A percentile compares a stretch with the other conserved stretches of the same genome.
These are phyloP conservation scores for Adenanthera pavonina DNA, from an alignment of 306 rosid genomes.

Conservation along the genomic window DNA sequence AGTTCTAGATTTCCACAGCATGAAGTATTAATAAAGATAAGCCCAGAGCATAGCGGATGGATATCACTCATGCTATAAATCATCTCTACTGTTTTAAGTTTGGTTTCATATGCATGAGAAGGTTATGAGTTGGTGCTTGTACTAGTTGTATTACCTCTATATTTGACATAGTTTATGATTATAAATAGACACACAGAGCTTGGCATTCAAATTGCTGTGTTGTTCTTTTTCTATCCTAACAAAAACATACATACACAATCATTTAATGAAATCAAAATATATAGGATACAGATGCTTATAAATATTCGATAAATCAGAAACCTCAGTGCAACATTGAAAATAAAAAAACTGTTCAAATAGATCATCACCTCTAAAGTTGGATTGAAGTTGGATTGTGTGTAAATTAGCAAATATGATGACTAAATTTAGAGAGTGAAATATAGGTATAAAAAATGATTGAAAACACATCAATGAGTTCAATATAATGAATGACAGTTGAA, in stretches of 20 bases:
- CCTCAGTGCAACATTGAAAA: background rate
- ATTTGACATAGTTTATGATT: background rate
- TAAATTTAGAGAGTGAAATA: background rate
- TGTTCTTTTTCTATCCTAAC: background rate
- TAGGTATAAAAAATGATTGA: background rate
- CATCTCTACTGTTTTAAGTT: background rate
- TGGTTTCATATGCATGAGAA: constrained; percentile 22
- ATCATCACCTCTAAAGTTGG: constrained; percentile 1
- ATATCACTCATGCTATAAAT: background rate
- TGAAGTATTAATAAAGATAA: constrained; percentile 11
- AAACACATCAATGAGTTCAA: background rate
- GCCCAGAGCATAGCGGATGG: background rate
- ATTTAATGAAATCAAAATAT: constrained; percentile 9
- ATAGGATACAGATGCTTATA: constrained; percentile 6
- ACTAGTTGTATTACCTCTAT: background rate
- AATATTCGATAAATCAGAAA: constrained; percentile 22
- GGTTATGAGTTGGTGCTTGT: background rate
- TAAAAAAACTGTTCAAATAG: background rate
- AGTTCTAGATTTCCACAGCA: constrained; percentile 12
- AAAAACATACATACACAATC: constrained; percentile 2
- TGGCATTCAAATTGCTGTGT: background rate
- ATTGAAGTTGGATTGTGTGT: background rate
- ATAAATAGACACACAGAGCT: background rate
- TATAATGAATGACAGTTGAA: constrained; percentile 19
- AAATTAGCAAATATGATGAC: background rate